Evolutionary conservation across 176 grass and related monocot species (phyloP).

Genomic region (Oryza meyeriana): DNA sequence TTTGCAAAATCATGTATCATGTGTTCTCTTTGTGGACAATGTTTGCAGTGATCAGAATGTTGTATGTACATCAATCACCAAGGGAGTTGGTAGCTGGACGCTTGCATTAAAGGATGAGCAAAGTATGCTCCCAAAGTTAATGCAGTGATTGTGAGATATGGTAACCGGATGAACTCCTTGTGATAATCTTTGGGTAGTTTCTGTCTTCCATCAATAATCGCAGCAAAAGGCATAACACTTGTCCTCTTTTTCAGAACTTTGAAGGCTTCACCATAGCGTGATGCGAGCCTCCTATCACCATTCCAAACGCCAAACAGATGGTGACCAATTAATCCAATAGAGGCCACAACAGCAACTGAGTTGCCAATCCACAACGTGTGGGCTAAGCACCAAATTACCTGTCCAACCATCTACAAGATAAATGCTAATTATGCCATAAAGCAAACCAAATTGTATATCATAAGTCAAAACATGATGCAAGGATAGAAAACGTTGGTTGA

Average conservation of each 20-base stretch:
- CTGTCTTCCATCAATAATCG: conserved; percentile 78
- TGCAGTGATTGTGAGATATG: conserved; percentile 67
- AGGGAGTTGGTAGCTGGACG: conserved; percentile 85
- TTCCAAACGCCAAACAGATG: conserved; percentile 97
- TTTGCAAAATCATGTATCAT: background rate
- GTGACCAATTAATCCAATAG: conserved; percentile 69
- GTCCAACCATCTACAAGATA: conserved; percentile 71
- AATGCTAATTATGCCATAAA: background rate
- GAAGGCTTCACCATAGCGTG: conserved; percentile 67
- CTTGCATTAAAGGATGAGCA: conserved; percentile 89
- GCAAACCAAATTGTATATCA: background rate
- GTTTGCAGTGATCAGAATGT: background rate
- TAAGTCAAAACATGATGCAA: background rate
- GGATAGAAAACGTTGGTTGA: background rate
- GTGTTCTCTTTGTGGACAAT: background rate
- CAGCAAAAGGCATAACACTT: conserved; percentile 78
- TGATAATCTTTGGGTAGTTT: conserved; percentile 79
- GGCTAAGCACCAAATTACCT: conserved; percentile 95
- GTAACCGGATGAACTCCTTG: conserved; percentile 85
- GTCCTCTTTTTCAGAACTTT: conserved; percentile 80
- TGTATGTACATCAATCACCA: conserved; percentile 52
- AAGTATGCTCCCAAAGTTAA: conserved; percentile 87
- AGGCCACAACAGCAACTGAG: conserved; percentile 66
- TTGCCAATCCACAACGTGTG: conserved; percentile 97
- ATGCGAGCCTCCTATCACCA: conserved; percentile 66